These are phyloP conservation scores for Neofusicoccum umdonicola DNA, from an alignment of 2,329 filamentous ascomycete genomes.

Conservation along the genomic window DNA sequence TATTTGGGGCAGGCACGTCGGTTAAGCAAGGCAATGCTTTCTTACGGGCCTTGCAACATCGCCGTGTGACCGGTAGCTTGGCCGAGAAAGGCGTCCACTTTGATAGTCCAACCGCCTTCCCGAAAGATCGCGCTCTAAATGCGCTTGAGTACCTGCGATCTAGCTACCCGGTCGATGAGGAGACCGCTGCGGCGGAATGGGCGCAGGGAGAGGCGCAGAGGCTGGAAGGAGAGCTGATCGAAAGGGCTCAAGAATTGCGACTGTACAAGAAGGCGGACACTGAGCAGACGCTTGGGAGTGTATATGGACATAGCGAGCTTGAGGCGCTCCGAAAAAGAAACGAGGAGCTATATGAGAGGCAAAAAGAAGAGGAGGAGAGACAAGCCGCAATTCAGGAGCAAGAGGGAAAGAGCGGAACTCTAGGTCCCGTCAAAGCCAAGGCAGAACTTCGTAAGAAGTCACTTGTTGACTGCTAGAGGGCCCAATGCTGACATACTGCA, in stretches of 20 bases:
- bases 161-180: slow-evolving; percentile 39
- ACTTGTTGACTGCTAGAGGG: slow-evolving; percentile 30
- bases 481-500: slow-evolving; percentile 25
- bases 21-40: slow-evolving; percentile 33
- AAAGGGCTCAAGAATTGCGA: slow-evolving; percentile 28
- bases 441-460: slow-evolving; percentile 32
- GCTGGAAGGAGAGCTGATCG: slow-evolving; percentile 35
- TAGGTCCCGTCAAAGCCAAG: slow-evolving; percentile 29
- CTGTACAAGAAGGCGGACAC: slow-evolving; percentile 31
- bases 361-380: slow-evolving; percentile 29
- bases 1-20: slow-evolving; percentile 34
- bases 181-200: slow-evolving; percentile 39
- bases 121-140: slow-evolving; percentile 27
- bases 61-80: slow-evolving; percentile 38
- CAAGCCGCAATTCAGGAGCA: slow-evolving; percentile 22
- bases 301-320: slow-evolving; percentile 17
- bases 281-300: slow-evolving; percentile 15
- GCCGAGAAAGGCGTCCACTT: slow-evolving; percentile 37
- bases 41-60: slow-evolving; percentile 39
- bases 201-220: slow-evolving; percentile 38
- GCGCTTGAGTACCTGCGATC: slow-evolving; percentile 37
- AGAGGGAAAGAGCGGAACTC: slow-evolving; percentile 1
- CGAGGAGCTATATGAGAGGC: slow-evolving; percentile 31
- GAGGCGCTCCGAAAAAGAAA: slow-evolving; percentile 30
- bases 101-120: slow-evolving; percentile 27